Base-by-base conservation (phyloP, 2,329 filamentous ascomycete genomes). In the Sporothrix phasma region DNA sequence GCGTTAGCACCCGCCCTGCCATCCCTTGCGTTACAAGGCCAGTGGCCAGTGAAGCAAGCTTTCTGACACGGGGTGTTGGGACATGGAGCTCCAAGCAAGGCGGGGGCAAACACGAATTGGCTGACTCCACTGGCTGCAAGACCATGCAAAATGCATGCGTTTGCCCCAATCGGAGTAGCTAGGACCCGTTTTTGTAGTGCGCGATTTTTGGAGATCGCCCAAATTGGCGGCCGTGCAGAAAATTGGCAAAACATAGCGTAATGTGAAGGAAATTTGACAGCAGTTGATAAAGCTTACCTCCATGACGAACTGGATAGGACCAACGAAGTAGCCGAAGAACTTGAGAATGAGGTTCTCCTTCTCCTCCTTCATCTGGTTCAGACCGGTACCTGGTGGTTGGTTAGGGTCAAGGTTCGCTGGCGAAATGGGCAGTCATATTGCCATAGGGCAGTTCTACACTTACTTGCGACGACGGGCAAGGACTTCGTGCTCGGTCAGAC, bases 231-330 rank as follows among this genome's bases (percentile, higher is more conserved):
- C 19, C 10, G n/a, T 43, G 46, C 47, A 29, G n/a, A 56, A 24
- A 43, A 54, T 45, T 22, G 39, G 19, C 17, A 61, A 54, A 62
- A 41, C 24, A 43, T 22, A 54, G 31, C 37, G 41, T 29, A 31
- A 31, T 13, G 24, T n/a, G 17, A 19, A 49, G 15, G 10, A 10
- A 22, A 22, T 19, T 26, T 7, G 26, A 54, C 0, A 22, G 29
- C n/a, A 37, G n/a, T 22, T 4, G 45, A 24, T 31, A 62, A 61
- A 53, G 62, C 84, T 73, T 75, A 88, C 88, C 86, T 93, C 89
- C 91, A 96, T 96, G 74, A 96, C 91, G 76, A 93, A 93, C 75
- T 95, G 91, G 69, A 96, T 93, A 26, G 92, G 92, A 69, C 92
- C 92, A 64, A 94, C 80, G 75, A 95, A 95, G 79, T 89, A 94